Conservation (phyloP, 805 yeast genomes). For the Saccharomycopsis oosterbeekiorum region DNA sequence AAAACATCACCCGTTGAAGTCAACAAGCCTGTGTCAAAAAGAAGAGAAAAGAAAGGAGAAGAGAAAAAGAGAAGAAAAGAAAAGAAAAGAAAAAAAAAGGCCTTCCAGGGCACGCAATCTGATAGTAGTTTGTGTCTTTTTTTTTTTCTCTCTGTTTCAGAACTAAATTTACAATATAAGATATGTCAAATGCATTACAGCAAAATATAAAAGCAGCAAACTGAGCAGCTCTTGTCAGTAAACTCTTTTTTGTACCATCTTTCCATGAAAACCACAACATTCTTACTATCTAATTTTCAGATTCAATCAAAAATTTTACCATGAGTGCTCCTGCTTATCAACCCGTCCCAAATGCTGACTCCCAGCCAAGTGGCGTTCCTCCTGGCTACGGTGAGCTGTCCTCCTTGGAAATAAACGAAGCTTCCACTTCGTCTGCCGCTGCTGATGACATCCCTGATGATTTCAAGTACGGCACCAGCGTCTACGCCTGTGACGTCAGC, state of each 20-base stretch:
- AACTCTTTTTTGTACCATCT: background rate
- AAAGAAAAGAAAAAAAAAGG: too few relatives aligned
- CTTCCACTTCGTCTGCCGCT: conserved; percentile 4
- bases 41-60: too few relatives aligned
- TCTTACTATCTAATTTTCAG: background rate
- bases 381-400: conserved; percentile 13
- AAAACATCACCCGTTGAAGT: too few relatives aligned
- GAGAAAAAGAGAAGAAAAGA: too few relatives aligned
- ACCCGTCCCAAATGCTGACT: background rate
- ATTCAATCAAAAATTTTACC: background rate
- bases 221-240: too few relatives aligned
- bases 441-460: conserved; percentile 47
- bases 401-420: background rate
- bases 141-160: too few relatives aligned
- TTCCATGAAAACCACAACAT: background rate
- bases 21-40: too few relatives aligned
- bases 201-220: too few relatives aligned
- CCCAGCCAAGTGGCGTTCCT: conserved; percentile 6
- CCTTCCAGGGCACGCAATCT: too few relatives aligned
- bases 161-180: too few relatives aligned
- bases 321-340: conserved; percentile 6
- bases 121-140: too few relatives aligned
- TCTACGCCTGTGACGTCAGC: conserved; percentile 66
- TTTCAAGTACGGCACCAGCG: conserved; percentile 72
- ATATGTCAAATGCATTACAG: too few relatives aligned